Evolutionary conservation across 2,329 filamentous ascomycete genomes (phyloP).

Genomic region (Trichoderma cornu-damae): DNA sequence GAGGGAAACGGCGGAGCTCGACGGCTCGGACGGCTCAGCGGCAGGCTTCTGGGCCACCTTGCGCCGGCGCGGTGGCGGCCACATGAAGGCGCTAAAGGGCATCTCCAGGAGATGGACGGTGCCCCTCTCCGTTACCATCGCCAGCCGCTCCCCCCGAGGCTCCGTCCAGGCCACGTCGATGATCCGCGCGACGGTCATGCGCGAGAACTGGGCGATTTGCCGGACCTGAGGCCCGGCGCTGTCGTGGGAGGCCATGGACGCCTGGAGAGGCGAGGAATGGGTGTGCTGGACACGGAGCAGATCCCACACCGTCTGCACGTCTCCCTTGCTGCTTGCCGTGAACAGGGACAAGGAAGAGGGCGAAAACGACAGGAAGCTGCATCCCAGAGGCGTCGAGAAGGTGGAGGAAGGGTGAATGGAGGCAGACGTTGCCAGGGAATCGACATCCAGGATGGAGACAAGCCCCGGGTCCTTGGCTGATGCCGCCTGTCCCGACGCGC

Average conservation of each 20-base stretch:
- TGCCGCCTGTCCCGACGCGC: conserved; percentile 48
- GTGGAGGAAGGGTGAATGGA: conserved; percentile 62
- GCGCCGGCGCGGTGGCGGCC: conserved; percentile 68
- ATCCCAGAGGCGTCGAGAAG: conserved; percentile 66
- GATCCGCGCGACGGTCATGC: conserved; percentile 86
- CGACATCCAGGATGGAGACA: conserved; percentile 69
- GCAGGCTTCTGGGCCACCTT: conserved; percentile 41
- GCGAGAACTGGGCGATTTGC: conserved; percentile 81
- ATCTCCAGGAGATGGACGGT: conserved; percentile 91
- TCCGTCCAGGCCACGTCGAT: conserved; percentile 85
- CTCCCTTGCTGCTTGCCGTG: conserved; percentile 77
- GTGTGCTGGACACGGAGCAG: conserved; percentile 61
- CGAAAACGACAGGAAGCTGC: conserved; percentile 75
- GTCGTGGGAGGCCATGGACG: conserved; percentile 40
- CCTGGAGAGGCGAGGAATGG: conserved; percentile 56
- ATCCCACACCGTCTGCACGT: conserved; percentile 78
- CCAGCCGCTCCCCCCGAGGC: conserved; percentile 74
- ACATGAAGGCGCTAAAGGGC: conserved; percentile 74
- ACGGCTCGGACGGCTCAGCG: conserved; percentile 44
- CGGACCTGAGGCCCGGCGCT: conserved; percentile 59
- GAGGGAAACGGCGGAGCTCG: conserved; percentile 57
- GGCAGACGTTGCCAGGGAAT: conserved; percentile 49
- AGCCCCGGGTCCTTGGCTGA: conserved; percentile 63
- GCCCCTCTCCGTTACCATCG: conserved; percentile 89
- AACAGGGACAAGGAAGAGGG: conserved; percentile 69